phyloP scores from a whole-genome alignment of 805 yeast genomes.

The Lipomyces mesembrius region DNA sequence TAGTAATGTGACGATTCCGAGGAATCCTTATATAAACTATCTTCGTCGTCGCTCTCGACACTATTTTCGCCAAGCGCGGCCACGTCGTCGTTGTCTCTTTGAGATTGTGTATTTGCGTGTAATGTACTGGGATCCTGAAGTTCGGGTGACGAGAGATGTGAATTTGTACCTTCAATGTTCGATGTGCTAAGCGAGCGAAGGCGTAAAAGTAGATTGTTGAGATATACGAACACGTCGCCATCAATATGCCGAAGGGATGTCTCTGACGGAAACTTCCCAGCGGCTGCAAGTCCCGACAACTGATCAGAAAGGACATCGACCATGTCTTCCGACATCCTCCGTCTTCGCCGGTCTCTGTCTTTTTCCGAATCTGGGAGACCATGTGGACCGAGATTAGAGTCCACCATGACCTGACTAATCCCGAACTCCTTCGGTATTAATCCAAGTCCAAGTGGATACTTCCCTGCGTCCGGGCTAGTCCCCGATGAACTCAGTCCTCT shows the following conservation, averaged over 20 bases:
- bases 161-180: neutral
- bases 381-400: conserved; percentile 5
- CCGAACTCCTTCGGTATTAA: conserved; percentile 16
- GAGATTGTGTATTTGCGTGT: neutral
- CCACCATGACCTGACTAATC: conserved; percentile 7
- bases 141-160: neutral
- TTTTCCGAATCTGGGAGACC: neutral
- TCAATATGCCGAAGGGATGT: conserved; percentile 1
- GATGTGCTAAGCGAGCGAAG: neutral
- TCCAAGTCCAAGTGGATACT: conserved; percentile 23
- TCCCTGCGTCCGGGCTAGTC: neutral
- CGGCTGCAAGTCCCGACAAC: neutral
- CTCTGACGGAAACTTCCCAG: neutral
- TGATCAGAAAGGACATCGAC: neutral
- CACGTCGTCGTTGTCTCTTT: neutral
- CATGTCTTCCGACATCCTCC: neutral
- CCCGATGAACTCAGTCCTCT: neutral
- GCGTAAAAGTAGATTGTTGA: neutral
- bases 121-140: neutral
- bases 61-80: neutral
- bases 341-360: neutral
- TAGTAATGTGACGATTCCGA: neutral
- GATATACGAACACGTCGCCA: conserved; percentile 2
- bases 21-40: neutral
- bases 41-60: neutral